phyloP scores from a whole-genome alignment of 1,284 basidiomycete species.

The Pulchroboletus neoregius region DNA sequence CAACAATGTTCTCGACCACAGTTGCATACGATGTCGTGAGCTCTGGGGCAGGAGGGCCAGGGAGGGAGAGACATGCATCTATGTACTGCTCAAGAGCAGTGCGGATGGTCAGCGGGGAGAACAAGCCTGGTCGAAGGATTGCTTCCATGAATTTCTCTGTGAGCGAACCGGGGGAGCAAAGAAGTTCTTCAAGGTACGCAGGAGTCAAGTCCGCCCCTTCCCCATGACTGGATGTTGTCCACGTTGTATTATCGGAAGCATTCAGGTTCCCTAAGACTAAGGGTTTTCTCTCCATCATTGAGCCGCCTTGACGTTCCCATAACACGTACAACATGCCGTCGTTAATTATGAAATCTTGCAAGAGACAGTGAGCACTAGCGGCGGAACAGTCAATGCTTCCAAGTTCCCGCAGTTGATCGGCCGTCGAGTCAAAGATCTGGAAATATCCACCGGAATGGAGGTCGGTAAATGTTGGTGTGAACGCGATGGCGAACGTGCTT shows the following conservation, averaged over 20 bases:
- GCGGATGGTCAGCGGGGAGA: conserved; percentile 76
- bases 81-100: conserved; percentile 82
- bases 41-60: conserved; percentile 49
- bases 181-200: conserved; percentile 80
- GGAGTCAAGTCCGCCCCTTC: conserved; percentile 76
- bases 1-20: conserved; percentile 72
- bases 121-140: conserved; percentile 82
- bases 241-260: conserved; percentile 36
- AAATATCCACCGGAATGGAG: conserved; percentile 67
- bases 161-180: conserved; percentile 69
- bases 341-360: conserved; percentile 69
- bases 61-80: conserved; percentile 62
- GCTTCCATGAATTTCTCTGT: conserved; percentile 77
- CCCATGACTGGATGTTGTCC: conserved; percentile 55
- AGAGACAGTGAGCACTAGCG: conserved; percentile 59
- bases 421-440: conserved; percentile 51
- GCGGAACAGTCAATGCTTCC: conserved; percentile 55
- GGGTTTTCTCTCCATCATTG: conserved; percentile 57
- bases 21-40: conserved; percentile 60
- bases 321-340: conserved; percentile 55
- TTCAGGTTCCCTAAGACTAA: conserved; percentile 40
- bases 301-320: conserved; percentile 75
- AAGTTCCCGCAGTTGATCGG: conserved; percentile 54
- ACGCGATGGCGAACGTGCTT: conserved; percentile 50
- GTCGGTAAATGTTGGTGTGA: conserved; percentile 62